Base-by-base conservation (phyloP, 208 protist genomes). In the Tritrichomonas foetus region DNA sequence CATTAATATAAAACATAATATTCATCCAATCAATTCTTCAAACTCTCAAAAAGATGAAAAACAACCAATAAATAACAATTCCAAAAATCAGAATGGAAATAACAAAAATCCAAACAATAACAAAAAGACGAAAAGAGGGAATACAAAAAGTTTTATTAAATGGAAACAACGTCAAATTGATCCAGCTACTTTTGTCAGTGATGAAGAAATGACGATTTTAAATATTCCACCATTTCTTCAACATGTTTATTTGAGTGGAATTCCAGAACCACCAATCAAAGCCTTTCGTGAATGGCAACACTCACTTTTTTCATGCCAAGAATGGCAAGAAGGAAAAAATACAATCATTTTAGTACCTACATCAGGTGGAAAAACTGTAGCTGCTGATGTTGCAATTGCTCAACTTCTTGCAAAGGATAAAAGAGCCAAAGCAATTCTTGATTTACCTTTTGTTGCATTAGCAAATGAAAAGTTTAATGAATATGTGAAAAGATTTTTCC, bases 321-420 rank as follows among this genome's bases (percentile, higher is more conserved):
- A 53, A 57, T 89, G 78, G 78, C 41, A 89, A 57, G 47, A 53
- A 47, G 25, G 47, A 33, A 89, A 57, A 33, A 89, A 89, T 57
- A 89, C 78, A 33, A 50, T 89, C 0, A n/a, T 89, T 36, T 16
- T 89, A 13, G 78, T 89, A 16, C 78, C 78, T 41, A 89, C 78
- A 39, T 89, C 78, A 57, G 78, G 78, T 27, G 78, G 78, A 3
- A 89, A 89, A 89, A 89, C 78, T 13, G 78, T 89, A 27, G 78
- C 78, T 16, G 78, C 78, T 57, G 78, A 89, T 49, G 41, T 89
- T 89, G 78, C 78, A 57, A 89, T 89, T 33, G 78, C 78, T 8
- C 78, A 89, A 89, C 1, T 57, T 57, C 57, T 89, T 39, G 16
- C 25, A 39, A 1, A 30, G 20, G 78, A 89, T 89, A 25, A 16